Evolutionary conservation across 2,329 filamentous ascomycete genomes (phyloP), one percentile per base, ranked within the genome.

Genomic region (Aspergillus sp.): DNA sequence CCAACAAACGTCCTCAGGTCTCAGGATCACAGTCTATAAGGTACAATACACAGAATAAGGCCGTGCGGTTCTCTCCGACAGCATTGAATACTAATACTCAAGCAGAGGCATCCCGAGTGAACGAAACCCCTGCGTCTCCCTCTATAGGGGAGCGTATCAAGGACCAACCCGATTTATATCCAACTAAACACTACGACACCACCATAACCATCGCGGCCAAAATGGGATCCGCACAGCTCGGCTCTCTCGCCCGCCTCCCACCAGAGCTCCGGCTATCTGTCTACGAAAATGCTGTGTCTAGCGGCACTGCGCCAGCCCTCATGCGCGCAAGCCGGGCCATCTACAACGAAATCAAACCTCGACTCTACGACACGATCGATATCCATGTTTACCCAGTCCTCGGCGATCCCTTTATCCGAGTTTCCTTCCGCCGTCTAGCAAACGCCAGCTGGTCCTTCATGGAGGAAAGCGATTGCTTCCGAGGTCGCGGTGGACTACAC

Each of bases 301-400:
- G 19, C 12, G 43, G 52, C 14, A 44, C 17, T 11, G 7, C 40
- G 3, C 43, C 43, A 11, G 35, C 31, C 6, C 44, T 61, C 31
- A 54, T 61, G 19, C 33, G 48, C 17, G 24, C 59, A 14, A 58
- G 52, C 31, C 52, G 35, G 19, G 48, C 43, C 31, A 50, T 61
- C 15, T 47, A 58, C 37, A 37, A 56, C 3, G 59, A 61, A 12
- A 58, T 56, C 21, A 40, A 47, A 6, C 33, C 15, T 11, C 31
- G 50, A n/a, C 52, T 61, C 15, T 56, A 61, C 24, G n/a, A 56
- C 12, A 45, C 48, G 8, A 15, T 58, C 23, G 37, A 61, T 12
- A 46, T 56, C 8, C 52, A 61, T 17, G n/a, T 56, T 21, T 46
- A 23, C 3, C 19, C 59, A 23, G 5, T 2, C 24, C 23, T 40